These are phyloP conservation scores for Fusarium sp. DNA, from an alignment of 2,329 filamentous ascomycete species.

Conservation along the genomic window DNA sequence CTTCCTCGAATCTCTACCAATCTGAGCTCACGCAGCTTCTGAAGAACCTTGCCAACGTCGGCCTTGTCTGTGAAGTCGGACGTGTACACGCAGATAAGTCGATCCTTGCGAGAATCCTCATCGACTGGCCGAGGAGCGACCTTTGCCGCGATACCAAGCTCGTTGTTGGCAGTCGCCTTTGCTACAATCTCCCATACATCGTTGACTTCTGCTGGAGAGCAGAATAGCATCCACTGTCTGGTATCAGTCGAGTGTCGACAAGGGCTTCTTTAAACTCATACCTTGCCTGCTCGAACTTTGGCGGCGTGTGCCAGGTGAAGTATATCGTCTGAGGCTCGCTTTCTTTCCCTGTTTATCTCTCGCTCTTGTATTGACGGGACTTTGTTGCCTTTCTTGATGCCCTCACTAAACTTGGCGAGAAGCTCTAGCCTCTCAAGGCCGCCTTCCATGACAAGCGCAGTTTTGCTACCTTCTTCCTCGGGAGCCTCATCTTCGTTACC, in stretches of 20 bases:
- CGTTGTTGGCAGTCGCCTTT: slow-evolving; percentile 75
- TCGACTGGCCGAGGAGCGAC: slow-evolving; percentile 70
- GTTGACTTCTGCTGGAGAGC: slow-evolving; percentile 67
- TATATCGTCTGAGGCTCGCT: slow-evolving; percentile 68
- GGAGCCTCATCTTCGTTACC: slow-evolving; percentile 67
- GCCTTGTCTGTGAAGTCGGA: slow-evolving; percentile 77
- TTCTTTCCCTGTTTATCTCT: slow-evolving; percentile 66
- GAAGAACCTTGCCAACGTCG: slow-evolving; percentile 79
- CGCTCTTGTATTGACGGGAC: slow-evolving; percentile 57
- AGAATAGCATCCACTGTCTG: slow-evolving; percentile 82
- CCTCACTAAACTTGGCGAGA: slow-evolving; percentile 64
- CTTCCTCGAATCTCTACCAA: slow-evolving; percentile 65
- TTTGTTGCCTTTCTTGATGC: slow-evolving; percentile 58
- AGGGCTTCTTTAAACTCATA: slow-evolving; percentile 46
- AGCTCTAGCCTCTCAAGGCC: slow-evolving; percentile 67
- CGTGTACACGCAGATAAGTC: slow-evolving; percentile 85
- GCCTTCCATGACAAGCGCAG: slow-evolving; percentile 65
- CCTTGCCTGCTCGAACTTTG: slow-evolving; percentile 77
- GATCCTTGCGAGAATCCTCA: slow-evolving; percentile 58
- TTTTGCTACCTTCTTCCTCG: slow-evolving; percentile 61
- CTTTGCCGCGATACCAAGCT: slow-evolving; percentile 82
- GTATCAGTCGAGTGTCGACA: slow-evolving; percentile 50
- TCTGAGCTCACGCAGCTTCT: slow-evolving; percentile 72
- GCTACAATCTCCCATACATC: slow-evolving; percentile 77
- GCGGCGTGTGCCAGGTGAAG: slow-evolving; percentile 72